Evolutionary conservation across 768 basidiomycete genomes (phyloP).

Genomic region (Dentipellis sp.): DNA sequence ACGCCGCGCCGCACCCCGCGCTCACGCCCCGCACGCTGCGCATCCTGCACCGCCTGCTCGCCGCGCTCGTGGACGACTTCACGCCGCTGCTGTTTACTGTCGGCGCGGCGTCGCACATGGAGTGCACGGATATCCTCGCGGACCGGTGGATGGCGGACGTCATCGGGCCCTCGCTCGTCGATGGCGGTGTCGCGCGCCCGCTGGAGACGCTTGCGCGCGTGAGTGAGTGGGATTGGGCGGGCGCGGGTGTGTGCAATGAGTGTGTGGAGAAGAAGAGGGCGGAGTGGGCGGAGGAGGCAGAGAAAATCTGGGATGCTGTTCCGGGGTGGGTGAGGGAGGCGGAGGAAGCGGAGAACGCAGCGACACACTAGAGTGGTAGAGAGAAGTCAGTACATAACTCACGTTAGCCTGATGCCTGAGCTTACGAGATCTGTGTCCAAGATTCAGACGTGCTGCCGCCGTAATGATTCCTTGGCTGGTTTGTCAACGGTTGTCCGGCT

Average conservation of each 20-base stretch:
- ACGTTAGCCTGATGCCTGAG: no score
- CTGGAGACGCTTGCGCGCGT: conserved; percentile 61
- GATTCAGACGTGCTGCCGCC: no score
- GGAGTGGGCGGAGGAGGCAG: conserved; percentile 61
- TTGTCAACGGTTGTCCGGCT: no score
- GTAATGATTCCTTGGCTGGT: no score
- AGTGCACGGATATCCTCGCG: conserved; percentile 63
- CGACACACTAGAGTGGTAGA: no score
- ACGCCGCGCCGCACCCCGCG: conserved; percentile 15
- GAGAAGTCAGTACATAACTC: no score
- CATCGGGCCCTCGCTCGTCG: conserved; percentile 54
- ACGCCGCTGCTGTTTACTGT: conserved; percentile 68
- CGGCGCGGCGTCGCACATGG: conserved; percentile 58
- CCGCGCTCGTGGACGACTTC: conserved; percentile 50
- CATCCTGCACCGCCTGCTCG: conserved; percentile 20
- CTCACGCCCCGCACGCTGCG: conserved; percentile 18
- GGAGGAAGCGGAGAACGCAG: conserved; percentile 10
- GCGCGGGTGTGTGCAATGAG: conserved; percentile 45
- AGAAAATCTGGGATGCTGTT: conserved; percentile 48
- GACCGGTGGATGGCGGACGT: conserved; percentile 65
- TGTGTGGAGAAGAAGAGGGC: conserved; percentile 50
- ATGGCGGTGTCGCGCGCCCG: conserved; percentile 58
- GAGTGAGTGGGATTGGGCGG: conserved; percentile 47
- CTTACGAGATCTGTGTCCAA: no score
- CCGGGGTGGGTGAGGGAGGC: conserved; percentile 42